Evolutionary conservation across 2,329 filamentous ascomycete species (phyloP).

Genomic region (Ilyonectria robusta): DNA sequence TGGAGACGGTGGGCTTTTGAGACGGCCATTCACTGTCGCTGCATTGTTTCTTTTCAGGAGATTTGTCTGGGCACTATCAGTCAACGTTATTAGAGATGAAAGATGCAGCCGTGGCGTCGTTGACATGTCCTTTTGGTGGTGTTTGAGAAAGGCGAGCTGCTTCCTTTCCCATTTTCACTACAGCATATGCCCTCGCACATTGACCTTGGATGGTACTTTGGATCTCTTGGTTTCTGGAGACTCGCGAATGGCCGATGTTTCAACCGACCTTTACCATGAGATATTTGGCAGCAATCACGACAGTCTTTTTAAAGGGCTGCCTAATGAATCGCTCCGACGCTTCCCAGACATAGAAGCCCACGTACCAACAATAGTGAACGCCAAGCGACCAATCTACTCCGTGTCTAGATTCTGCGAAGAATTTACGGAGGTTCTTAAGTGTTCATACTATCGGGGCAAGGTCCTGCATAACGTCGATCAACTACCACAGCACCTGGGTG

Average conservation of each 20-base stretch:
- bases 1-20: background rate
- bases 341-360: slow-evolving; percentile 19
- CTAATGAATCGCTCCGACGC: slow-evolving; percentile 1
- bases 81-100: background rate
- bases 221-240: slow-evolving; percentile 5
- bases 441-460: slow-evolving; percentile 19
- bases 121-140: background rate
- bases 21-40: background rate
- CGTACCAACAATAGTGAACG: slow-evolving; percentile 10
- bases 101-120: background rate
- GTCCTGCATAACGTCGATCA: background rate
- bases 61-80: background rate
- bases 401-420: slow-evolving; percentile 6
- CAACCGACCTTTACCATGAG: slow-evolving; percentile 9
- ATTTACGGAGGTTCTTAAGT: slow-evolving; percentile 4
- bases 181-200: slow-evolving; percentile 4
- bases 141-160: background rate
- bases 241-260: slow-evolving; percentile 4
- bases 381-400: background rate
- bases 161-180: slow-evolving; percentile 22
- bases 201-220: slow-evolving; percentile 19
- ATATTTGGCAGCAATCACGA: slow-evolving; percentile 5
- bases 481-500: slow-evolving; percentile 18
- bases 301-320: background rate
- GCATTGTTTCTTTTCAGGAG: background rate